Evolutionary conservation across 352 stramenopile species (phyloP).

Genomic region (Phytophthora cryptogea): DNA sequence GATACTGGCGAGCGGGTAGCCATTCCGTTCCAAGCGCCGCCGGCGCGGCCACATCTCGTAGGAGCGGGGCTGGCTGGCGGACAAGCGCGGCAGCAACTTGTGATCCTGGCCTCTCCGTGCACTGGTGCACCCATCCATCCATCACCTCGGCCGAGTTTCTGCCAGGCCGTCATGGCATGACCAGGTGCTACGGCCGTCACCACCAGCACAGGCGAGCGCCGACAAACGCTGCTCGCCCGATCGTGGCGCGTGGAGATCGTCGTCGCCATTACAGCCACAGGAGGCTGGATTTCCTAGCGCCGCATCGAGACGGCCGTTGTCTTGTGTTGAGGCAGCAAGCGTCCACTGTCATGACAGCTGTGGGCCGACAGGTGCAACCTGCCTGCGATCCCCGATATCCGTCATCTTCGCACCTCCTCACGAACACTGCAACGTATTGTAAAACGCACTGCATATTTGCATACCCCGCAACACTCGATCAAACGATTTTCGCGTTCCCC

Average conservation of each 20-base stretch:
- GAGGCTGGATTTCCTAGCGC: constrained; percentile 4
- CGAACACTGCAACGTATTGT: neutral
- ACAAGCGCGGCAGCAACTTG: constrained; percentile 4
- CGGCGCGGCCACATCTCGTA: constrained; percentile 21
- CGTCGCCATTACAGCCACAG: constrained; percentile 2
- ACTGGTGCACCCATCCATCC: constrained; percentile 29
- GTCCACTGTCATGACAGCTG: constrained; percentile 33
- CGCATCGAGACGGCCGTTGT: constrained; percentile 2
- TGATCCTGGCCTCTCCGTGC: constrained; percentile 22
- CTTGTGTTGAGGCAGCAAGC: neutral
- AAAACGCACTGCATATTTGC: neutral
- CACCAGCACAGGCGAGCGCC: constrained; percentile 1
- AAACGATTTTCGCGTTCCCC: neutral
- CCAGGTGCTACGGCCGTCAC: constrained; percentile 17
- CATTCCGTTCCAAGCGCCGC: constrained; percentile 17
- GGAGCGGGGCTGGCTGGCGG: constrained; percentile 13
- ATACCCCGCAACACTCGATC: constrained; percentile 8
- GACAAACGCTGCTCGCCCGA: constrained; percentile 16
- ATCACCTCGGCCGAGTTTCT: constrained; percentile 2
- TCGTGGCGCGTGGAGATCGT: constrained; percentile 12
- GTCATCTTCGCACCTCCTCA: neutral
- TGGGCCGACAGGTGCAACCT: constrained; percentile 20
- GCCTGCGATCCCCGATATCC: constrained; percentile 15
- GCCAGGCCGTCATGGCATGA: constrained; percentile 7
- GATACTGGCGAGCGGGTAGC: constrained; percentile 10